Conservation (phyloP, 2,329 filamentous ascomycete genomes). For the Hypoxylon sp. region DNA sequence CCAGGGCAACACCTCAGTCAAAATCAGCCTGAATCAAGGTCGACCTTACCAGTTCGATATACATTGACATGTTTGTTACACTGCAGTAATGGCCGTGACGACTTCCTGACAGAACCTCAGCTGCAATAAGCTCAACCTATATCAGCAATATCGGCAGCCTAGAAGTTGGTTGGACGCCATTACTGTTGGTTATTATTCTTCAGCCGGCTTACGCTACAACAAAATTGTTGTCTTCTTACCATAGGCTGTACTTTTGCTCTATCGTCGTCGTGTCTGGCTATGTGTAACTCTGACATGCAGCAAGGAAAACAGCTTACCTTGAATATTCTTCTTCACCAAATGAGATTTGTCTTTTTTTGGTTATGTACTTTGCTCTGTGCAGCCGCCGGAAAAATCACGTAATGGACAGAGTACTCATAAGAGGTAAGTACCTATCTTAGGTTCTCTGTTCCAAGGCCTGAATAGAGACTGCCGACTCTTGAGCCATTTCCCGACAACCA, state of each 20-base stretch:
- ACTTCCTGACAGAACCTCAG: conserved; percentile 28
- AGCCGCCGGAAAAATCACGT: neutral
- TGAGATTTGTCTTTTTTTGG: neutral
- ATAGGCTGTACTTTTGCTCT: conserved; percentile 22
- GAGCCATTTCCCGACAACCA: conserved; percentile 34
- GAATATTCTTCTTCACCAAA: conserved; percentile 2
- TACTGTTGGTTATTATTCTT: conserved; percentile 5
- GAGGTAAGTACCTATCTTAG: neutral
- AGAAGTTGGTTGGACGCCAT: conserved; percentile 16
- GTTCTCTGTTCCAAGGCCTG: neutral
- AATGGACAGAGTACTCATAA: neutral
- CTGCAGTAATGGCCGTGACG: conserved; percentile 31
- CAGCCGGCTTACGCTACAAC: conserved; percentile 18
- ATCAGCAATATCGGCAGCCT: neutral
- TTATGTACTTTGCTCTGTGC: neutral
- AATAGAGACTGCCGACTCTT: conserved; percentile 26
- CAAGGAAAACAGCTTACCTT: conserved; percentile 15
- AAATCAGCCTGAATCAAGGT: conserved; percentile 37
- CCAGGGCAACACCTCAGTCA: conserved; percentile 22
- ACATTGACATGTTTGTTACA: conserved; percentile 38
- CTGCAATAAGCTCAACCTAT: conserved; percentile 16
- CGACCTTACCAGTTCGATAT: conserved; percentile 18
- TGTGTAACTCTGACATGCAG: conserved; percentile 40
- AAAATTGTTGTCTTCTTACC: conserved; percentile 17
- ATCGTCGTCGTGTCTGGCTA: conserved; percentile 12